Percentiles rank a stretch among this genome's conserved stretches.
These are phyloP conservation scores for Diplodia seriata DNA, from an alignment of 2,329 filamentous ascomycete genomes.

Conservation along the genomic window DNA sequence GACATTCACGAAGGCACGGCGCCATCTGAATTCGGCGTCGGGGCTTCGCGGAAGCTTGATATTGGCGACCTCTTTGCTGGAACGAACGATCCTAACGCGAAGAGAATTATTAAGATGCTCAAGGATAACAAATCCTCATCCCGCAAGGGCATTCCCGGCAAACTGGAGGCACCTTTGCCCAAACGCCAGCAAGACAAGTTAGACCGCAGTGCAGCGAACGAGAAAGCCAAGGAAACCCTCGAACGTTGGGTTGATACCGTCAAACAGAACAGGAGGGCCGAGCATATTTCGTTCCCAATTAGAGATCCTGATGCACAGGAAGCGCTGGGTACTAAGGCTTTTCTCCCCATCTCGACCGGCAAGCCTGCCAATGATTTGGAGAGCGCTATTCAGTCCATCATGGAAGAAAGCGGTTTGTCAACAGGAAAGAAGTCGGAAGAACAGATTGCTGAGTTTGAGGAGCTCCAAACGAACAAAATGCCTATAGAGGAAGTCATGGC, in stretches of 20 bases:
- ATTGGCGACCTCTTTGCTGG: conserved; percentile 77
- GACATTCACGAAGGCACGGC: conserved; percentile 65
- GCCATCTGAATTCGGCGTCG: conserved; percentile 66
- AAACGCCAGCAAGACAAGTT: conserved; percentile 86
- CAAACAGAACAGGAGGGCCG: conserved; percentile 88
- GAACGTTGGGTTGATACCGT: conserved; percentile 94
- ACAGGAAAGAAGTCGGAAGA: conserved; percentile 65
- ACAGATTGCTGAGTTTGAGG: conserved; percentile 71
- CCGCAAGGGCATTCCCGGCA: conserved; percentile 64
- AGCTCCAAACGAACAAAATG: conserved; percentile 73
- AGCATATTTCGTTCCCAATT: conserved; percentile 88
- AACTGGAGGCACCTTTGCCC: conserved; percentile 81
- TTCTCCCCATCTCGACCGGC: conserved; percentile 64
- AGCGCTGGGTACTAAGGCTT: conserved; percentile 66
- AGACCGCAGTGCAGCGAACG: conserved; percentile 81
- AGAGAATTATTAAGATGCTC: conserved; percentile 79
- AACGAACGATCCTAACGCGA: conserved; percentile 75
- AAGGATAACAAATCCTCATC: conserved; percentile 68
- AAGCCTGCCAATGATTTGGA: conserved; percentile 82
- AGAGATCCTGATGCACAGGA: conserved; percentile 72
- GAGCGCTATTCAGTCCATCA: conserved; percentile 82
- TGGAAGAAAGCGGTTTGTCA: conserved; percentile 83
- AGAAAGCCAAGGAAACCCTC: conserved; percentile 89
- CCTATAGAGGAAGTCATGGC: conserved; percentile 76
- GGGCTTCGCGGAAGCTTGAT: conserved; percentile 71